Evolutionary conservation across 805 yeast species (phyloP), one percentile per base, ranked within the genome.

Genomic region (Wickerhamomyces queroliae): DNA sequence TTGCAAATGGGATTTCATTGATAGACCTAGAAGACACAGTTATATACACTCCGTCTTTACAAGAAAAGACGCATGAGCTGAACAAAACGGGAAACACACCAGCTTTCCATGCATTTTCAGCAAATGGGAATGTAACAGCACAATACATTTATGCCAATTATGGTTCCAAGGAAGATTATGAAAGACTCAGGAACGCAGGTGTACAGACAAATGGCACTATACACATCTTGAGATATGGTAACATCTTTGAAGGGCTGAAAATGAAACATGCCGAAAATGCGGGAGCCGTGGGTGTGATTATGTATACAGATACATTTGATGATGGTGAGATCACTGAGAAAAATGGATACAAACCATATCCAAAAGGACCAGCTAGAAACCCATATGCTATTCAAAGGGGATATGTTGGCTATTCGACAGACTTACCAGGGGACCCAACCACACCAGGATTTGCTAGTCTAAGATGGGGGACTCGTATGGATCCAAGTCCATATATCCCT

Each of bases 341-440:
- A 2, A 70, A 80, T 49, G 86, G 86, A 0, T 78, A 60, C 52
- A 55, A 67, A 44, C 64, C 72, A 37, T 82, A 74, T 49, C 89
- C 90, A 0, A 43, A 67, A 5, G 89, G 89, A 0, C 78, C 79
- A 3, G 84, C 87, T 2, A 69, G 87, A 49, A 79, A 76, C 46
- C 76, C 78, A 27, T 63, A 72, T 38, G 66, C 80, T 8, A 74
- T 83, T 21, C 79, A 79, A 50, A 67, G 85, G 53, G 83, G 79
- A 3, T 70, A 84, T 8, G 80, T 75, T 1, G 76, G 69, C 43
- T 77, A 66, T 44, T 65, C 78, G 40, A 71, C 78, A 3, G 75
- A 74, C 24, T 67, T 69, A 37, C 87, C 89, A 0, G 90, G 90
- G 11, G 91, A 83, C 53, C 90, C 90, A 26, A 78, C 89, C 0